Base-by-base conservation (phyloP, 2,329 filamentous ascomycete genomes). In the Clarireedia homoeocarpa region DNA sequence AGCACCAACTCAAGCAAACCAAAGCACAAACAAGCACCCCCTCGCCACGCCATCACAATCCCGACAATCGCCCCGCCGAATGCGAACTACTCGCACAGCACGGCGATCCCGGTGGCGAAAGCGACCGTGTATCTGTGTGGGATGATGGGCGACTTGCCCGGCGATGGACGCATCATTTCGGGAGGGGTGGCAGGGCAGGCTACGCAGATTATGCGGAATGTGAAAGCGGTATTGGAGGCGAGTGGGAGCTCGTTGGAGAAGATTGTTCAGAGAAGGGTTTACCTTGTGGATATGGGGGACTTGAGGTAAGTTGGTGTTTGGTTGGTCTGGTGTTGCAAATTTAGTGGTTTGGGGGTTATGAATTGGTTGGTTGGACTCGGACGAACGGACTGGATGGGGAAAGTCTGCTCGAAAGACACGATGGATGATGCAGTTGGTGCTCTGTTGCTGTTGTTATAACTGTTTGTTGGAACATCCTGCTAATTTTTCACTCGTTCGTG, bases 131-230 rank as follows among this genome's bases (percentile, higher is more conserved):
- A 54, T 30, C 30, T 54, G 2, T 34, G 52, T 30, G 52, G 52
- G 2, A 20, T 54, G 10, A 42, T 54, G 45, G 52, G 52, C 5
- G 52, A 50, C n/a, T 34, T 54, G 12, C 52, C 45, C 6, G 52
- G 26, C 12, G 52, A 49, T 6, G 52, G 52, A 6, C 45, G 52
- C 1, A 44, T 54, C 23, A 50, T 54, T 30, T 54, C 45, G 7
- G 45, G 52, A 12, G 45, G 45, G 9, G 12, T 49, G 24, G 46
- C 36, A 0, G 52, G 45, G 24, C 52, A 54, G 12, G 49, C 44
- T 14, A 54, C 45, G 36, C 52, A 54, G 24, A 54, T 54, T 6
- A 50, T 54, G 52, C 42, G 45, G 26, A 54, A 54, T 34, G 3
- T 54, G 23, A 54, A 54, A 15, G 52, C 45, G 6, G 14, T 49